These are phyloP conservation scores for Scenedesmus sp. DNA, from an alignment of 163 green algal species.

Conservation along the genomic window DNA sequence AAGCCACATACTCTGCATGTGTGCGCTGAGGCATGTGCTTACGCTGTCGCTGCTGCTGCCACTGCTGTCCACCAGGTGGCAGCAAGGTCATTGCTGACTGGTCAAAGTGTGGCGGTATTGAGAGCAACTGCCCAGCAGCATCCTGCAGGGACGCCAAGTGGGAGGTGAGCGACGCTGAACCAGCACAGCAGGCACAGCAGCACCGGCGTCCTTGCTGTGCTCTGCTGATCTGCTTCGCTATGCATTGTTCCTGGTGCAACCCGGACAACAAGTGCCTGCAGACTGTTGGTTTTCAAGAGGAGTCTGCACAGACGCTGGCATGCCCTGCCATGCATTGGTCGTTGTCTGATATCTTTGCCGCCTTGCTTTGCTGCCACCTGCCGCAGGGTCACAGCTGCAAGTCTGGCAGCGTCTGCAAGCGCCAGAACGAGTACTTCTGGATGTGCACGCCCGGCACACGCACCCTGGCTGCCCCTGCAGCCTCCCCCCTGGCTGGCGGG, in stretches of 20 bases:
- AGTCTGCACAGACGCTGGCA: too few species aligned
- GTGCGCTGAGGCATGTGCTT: not conserved
- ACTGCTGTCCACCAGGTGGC: not conserved
- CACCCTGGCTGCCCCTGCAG: slow-evolving; percentile 1
- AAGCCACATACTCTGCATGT: not conserved
- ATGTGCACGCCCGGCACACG: slow-evolving; percentile 15
- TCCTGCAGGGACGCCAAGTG: slow-evolving; percentile 14
- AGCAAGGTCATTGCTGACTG: slow-evolving; percentile 2
- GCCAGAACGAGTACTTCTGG: slow-evolving; percentile 37
- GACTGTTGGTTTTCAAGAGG: too few species aligned
- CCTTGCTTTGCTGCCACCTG: not conserved
- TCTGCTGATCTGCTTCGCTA: not conserved
- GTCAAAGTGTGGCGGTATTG: slow-evolving; percentile 33
- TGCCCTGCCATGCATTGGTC: too few species aligned
- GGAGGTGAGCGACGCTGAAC: not conserved
- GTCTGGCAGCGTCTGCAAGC: slow-evolving; percentile 37
- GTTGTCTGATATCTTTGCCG: too few species aligned
- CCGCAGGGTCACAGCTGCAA: slow-evolving; percentile 31
- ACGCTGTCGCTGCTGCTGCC: not conserved
- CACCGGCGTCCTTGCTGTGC: not conserved
- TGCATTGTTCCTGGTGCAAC: too few species aligned
- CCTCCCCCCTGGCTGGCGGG: not conserved
- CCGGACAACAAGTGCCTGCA: too few species aligned
- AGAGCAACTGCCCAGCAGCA: slow-evolving; percentile 10
- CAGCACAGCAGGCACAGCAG: not conserved